Conservation (phyloP, 1,139 yeast genomes). For the Yamadazyma spencermartinsiae region DNA sequence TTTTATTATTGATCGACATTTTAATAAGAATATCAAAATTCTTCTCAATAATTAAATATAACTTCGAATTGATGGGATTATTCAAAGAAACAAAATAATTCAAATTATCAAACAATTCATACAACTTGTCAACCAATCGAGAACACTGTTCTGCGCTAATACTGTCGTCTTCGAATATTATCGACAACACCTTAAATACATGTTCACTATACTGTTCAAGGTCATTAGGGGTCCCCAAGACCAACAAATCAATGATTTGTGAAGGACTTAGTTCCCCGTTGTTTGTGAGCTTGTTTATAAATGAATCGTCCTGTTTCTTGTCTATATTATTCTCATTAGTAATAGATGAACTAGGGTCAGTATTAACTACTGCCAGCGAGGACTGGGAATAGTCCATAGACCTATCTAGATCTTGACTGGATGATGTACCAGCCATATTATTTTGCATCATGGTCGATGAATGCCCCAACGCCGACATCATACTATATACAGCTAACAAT, state of each 20-base stretch:
- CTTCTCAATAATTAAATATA: conserved; percentile 37
- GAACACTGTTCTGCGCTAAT: conserved; percentile 7
- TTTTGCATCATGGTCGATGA: too few relatives aligned
- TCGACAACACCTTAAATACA: conserved; percentile 29
- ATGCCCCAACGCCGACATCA: too few relatives aligned
- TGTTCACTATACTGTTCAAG: conserved; percentile 43
- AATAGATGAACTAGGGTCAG: not conserved
- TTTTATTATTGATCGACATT: conserved; percentile 31
- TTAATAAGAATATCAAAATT: conserved; percentile 43
- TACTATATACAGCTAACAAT: too few relatives aligned
- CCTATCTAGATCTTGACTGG: too few relatives aligned
- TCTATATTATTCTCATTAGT: not conserved
- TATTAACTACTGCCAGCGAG: too few relatives aligned
- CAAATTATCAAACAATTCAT: conserved; percentile 27
- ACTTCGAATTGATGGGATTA: conserved; percentile 32
- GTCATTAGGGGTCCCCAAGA: conserved; percentile 29
- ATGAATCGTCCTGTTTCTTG: too few relatives aligned
- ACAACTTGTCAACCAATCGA: conserved; percentile 26
- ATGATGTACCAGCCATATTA: too few relatives aligned
- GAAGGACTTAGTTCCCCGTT: conserved; percentile 20
- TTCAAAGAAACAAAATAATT: conserved; percentile 20
- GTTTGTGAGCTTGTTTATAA: not conserved
- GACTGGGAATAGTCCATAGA: too few relatives aligned
- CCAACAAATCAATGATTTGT: conserved; percentile 31
- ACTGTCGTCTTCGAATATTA: conserved; percentile 26